These are phyloP conservation scores for Eremothecium sinecaudum DNA, from an alignment of 1,139 yeast genomes.

Conservation along the genomic window DNA sequence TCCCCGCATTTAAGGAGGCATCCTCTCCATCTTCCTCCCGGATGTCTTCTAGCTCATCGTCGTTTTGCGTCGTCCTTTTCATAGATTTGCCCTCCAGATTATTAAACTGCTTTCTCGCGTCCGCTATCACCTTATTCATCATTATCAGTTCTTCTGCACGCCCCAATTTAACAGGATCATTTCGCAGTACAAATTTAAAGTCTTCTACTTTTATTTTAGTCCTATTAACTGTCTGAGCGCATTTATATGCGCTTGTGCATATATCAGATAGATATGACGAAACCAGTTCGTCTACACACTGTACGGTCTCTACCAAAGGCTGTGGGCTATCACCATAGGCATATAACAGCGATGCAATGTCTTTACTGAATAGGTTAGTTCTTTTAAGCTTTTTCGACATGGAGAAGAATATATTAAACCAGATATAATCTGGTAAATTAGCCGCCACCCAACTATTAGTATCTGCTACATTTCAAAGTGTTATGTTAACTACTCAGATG, in stretches of 20 bases:
- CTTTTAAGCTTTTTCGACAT: slow-evolving; percentile 32
- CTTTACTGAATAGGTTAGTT: slow-evolving; percentile 47
- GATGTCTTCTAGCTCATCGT: slow-evolving; percentile 24
- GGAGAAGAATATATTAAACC: not conserved
- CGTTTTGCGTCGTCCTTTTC: slow-evolving; percentile 27
- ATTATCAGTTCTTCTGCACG: slow-evolving; percentile 72
- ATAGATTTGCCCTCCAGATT: slow-evolving; percentile 45
- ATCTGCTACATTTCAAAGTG: no score
- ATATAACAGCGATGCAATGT: slow-evolving; percentile 64
- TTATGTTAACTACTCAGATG: no score
- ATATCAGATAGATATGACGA: slow-evolving; percentile 67
- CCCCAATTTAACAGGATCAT: slow-evolving; percentile 76
- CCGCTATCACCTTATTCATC: slow-evolving; percentile 64
- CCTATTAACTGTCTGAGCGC: slow-evolving; percentile 49
- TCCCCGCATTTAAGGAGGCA: slow-evolving; percentile 1
- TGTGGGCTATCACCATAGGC: slow-evolving; percentile 82
- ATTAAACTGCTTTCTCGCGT: slow-evolving; percentile 77
- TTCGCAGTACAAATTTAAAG: slow-evolving; percentile 72
- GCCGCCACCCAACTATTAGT: no score
- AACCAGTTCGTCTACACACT: slow-evolving; percentile 74
- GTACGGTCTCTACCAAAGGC: slow-evolving; percentile 69
- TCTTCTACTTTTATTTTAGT: slow-evolving; percentile 79
- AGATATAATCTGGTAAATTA: not conserved
- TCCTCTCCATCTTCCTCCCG: slow-evolving; percentile 17
- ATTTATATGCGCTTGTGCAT: slow-evolving; percentile 41